Evolutionary conservation across 805 yeast genomes (phyloP).

Genomic region (Ogataea chonburiensis): DNA sequence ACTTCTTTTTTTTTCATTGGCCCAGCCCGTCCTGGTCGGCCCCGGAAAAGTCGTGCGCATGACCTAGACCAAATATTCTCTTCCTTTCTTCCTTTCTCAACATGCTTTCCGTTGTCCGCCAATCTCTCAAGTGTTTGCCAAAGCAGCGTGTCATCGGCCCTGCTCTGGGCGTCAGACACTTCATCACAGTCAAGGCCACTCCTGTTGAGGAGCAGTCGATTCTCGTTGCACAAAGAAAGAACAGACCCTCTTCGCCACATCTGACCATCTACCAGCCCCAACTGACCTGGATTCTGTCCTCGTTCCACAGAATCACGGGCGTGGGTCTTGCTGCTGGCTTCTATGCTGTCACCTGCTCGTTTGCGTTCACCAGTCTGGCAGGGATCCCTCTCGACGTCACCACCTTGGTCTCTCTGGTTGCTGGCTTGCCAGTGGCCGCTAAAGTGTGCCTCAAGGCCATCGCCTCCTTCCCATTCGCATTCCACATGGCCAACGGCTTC

Average conservation of each 20-base stretch:
- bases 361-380: constrained; percentile 64
- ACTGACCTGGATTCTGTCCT: constrained; percentile 77
- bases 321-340: constrained; percentile 76
- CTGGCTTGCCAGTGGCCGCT: constrained; percentile 60
- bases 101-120: constrained; percentile 22
- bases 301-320: constrained; percentile 86
- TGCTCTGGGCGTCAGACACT: constrained; percentile 27
- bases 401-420: constrained; percentile 51
- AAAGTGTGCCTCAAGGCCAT: constrained; percentile 66
- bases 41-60: constrained; percentile 14
- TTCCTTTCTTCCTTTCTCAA: constrained; percentile 3
- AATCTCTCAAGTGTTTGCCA: constrained; percentile 21
- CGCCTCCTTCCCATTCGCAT: constrained; percentile 80
- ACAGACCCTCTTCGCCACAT: constrained; percentile 92
- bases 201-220: constrained; percentile 64
- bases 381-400: constrained; percentile 60
- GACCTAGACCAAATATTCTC: constrained; percentile 1
- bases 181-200: constrained; percentile 50
- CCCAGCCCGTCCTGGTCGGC: constrained; percentile 5
- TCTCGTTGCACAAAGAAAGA: constrained; percentile 75
- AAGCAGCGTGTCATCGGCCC: constrained; percentile 6
- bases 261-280: constrained; percentile 88
- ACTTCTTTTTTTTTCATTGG: constrained; percentile 6
- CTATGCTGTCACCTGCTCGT: constrained; percentile 73
- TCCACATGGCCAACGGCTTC: constrained; percentile 82